Percentiles rank a stretch among this genome's conserved stretches.
Evolutionary conservation across 768 basidiomycete genomes (phyloP).

Genomic region (Phaeotremella skinneri): DNA sequence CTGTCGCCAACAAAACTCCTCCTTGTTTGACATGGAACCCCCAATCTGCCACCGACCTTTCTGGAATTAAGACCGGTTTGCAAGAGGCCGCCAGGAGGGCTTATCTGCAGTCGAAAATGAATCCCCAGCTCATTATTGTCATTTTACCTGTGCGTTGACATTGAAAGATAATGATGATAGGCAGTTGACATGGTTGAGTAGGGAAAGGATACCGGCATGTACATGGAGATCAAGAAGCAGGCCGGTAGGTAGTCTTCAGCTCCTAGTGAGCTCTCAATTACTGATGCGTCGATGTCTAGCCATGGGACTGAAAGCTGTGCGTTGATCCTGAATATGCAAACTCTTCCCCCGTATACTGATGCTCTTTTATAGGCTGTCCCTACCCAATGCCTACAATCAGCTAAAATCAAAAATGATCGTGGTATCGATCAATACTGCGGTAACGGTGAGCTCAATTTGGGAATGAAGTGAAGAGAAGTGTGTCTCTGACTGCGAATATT

Average conservation of each 20-base stretch:
- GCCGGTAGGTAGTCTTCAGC: slow-evolving; percentile 24
- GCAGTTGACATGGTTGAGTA: background rate
- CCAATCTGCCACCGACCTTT: slow-evolving; percentile 5
- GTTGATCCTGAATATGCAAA: slow-evolving; percentile 10
- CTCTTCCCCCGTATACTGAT: background rate
- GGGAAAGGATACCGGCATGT: slow-evolving; percentile 36
- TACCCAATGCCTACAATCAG: slow-evolving; percentile 46
- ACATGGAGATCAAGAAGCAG: slow-evolving; percentile 38
- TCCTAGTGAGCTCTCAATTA: too few relatives aligned
- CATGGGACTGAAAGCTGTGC: slow-evolving; percentile 4
- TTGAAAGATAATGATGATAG: background rate
- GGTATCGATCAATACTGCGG: slow-evolving; percentile 43
- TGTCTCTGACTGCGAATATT: slow-evolving; percentile 15
- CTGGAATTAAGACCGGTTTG: slow-evolving; percentile 32
- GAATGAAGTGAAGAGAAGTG: too few relatives aligned
- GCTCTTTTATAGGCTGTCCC: slow-evolving; percentile 31
- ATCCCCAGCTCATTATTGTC: slow-evolving; percentile 46
- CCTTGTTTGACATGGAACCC: slow-evolving; percentile 27
- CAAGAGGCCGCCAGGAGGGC: slow-evolving; percentile 33
- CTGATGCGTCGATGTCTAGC: slow-evolving; percentile 1
- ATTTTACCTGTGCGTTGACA: slow-evolving; percentile 37
- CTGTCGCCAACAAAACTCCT: slow-evolving; percentile 35
- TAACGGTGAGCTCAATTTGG: slow-evolving; percentile 9
- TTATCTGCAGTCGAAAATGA: slow-evolving; percentile 27
- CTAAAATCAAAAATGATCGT: slow-evolving; percentile 31